Evolutionary conservation across 1,139 yeast species (phyloP), one percentile per base, ranked within the genome.

Genomic region (Candida sp.): DNA sequence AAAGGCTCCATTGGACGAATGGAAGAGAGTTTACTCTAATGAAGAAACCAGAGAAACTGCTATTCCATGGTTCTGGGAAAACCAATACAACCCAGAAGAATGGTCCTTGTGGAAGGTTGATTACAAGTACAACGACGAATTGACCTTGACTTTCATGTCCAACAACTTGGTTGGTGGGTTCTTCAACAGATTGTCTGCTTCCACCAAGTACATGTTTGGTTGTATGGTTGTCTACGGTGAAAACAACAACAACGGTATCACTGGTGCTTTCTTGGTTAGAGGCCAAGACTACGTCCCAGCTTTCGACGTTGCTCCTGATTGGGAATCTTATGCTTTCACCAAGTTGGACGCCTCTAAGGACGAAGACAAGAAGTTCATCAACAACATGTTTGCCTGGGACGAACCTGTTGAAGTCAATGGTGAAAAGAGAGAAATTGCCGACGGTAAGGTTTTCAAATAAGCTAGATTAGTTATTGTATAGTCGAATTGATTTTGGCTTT

Each of bases 131-230:
- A 93, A 94, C 75, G 98, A 94, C 65, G 99, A 94, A 82, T 85
- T 94, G 75, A 93, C 98, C 65, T 78, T 90, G 76, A 88, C 97
- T 63, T 94, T 94, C 82, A 94, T 94, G 98, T 90, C 98, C 65
- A 92, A 92, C 88, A 94, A 94, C 87, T 85, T 91, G 77, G 81
- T 94, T 69, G 98, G 98, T 73, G 99, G 99, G 71, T 93, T 94
- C 91, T 91, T 93, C 86, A 87, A 86, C 88, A 90, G 99, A 83
- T 85, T 94, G 69, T 71, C 86, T 58, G 98, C 85, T 62, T 93
- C 98, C 59, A 81, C 89, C 79, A 93, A 93, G 81, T 94, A 85
- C 85, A 75, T 94, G 84, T 94, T 94, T 73, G 99, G 98, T 71
- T 79, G 86, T 70, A 76, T 88, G 78, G 96, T 90, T 66, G 98